Percentiles rank a stretch among this genome's conserved stretches.
These are phyloP conservation scores for Camptophora hylomeconis DNA, from an alignment of 2,329 filamentous ascomycete genomes.

Conservation along the genomic window DNA sequence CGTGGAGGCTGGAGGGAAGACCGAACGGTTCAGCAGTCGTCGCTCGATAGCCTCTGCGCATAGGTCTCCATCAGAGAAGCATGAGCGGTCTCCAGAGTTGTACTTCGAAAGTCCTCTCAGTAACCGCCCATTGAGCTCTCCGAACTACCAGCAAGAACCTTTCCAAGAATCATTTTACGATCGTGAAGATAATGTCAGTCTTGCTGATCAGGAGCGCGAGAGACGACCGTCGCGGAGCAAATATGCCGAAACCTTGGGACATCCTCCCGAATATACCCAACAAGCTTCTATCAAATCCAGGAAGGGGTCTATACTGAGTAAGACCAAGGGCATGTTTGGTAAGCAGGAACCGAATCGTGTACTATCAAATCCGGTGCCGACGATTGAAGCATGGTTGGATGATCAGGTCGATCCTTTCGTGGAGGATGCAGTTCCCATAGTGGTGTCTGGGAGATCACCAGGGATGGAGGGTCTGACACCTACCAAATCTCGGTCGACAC, in stretches of 20 bases:
- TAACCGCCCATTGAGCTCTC: too few species aligned
- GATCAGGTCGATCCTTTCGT: conserved; percentile 43
- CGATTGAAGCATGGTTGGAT: conserved; percentile 51
- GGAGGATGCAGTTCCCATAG: conserved; percentile 22
- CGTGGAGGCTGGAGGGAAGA: too few species aligned
- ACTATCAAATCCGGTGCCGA: conserved; percentile 33
- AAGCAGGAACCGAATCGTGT: conserved; percentile 25
- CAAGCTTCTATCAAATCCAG: conserved; percentile 20
- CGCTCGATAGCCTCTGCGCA: too few species aligned
- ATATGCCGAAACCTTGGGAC: conserved; percentile 13
- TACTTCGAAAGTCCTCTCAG: too few species aligned
- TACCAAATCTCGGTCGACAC: conserved; percentile 26
- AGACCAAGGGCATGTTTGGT: conserved; percentile 33
- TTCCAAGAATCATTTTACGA: too few species aligned
- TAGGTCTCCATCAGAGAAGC: too few species aligned
- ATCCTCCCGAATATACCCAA: conserved; percentile 17
- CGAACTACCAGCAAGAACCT: too few species aligned
- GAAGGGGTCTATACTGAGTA: conserved; percentile 30
- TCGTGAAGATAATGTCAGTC: too few species aligned
- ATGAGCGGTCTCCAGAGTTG: too few species aligned
- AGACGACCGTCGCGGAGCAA: too few species aligned
- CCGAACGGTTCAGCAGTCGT: too few species aligned
- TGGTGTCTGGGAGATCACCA: conserved; percentile 1
- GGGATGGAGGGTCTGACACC: conserved; percentile 3
- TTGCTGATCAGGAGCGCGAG: too few species aligned